These are phyloP conservation scores for Lithohypha guttulata DNA, from an alignment of 2,329 filamentous ascomycete species.

Conservation along the genomic window DNA sequence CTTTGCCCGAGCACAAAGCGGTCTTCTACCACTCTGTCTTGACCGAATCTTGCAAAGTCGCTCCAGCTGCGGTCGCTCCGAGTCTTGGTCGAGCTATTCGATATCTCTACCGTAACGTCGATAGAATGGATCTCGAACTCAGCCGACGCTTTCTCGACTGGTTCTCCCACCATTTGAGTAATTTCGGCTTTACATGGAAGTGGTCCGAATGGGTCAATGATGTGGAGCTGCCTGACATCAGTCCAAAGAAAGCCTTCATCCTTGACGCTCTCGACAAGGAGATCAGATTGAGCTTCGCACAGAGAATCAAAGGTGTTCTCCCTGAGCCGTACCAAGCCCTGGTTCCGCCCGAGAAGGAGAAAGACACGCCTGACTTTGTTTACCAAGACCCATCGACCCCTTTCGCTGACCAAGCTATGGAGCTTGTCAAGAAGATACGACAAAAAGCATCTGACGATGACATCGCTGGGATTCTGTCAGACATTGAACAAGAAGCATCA, in stretches of 20 bases:
- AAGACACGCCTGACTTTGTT: slow-evolving; percentile 94
- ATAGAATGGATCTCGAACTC: slow-evolving; percentile 77
- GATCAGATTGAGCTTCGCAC: slow-evolving; percentile 89
- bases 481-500: slow-evolving; percentile 70
- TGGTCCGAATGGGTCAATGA: slow-evolving; percentile 96
- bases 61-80: slow-evolving; percentile 89
- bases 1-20: slow-evolving; percentile 78
- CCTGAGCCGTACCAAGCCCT: slow-evolving; percentile 71
- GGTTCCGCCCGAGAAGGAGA: slow-evolving; percentile 79
- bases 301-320: slow-evolving; percentile 87
- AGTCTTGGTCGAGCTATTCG: slow-evolving; percentile 87
- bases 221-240: slow-evolving; percentile 60
- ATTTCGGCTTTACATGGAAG: slow-evolving; percentile 99
- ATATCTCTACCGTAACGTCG: slow-evolving; percentile 73
- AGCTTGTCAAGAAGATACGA: slow-evolving; percentile 66
- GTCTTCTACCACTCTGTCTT: slow-evolving; percentile 95
- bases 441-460: slow-evolving; percentile 79
- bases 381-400: slow-evolving; percentile 65
- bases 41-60: slow-evolving; percentile 91
- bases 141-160: slow-evolving; percentile 84
- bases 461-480: slow-evolving; percentile 68
- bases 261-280: slow-evolving; percentile 87
- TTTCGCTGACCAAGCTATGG: slow-evolving; percentile 73
- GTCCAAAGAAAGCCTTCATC: slow-evolving; percentile 91
- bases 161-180: slow-evolving; percentile 96